These are phyloP conservation scores for Lactifluus volemus DNA, from an alignment of 768 basidiomycete species.

Conservation along the genomic window DNA sequence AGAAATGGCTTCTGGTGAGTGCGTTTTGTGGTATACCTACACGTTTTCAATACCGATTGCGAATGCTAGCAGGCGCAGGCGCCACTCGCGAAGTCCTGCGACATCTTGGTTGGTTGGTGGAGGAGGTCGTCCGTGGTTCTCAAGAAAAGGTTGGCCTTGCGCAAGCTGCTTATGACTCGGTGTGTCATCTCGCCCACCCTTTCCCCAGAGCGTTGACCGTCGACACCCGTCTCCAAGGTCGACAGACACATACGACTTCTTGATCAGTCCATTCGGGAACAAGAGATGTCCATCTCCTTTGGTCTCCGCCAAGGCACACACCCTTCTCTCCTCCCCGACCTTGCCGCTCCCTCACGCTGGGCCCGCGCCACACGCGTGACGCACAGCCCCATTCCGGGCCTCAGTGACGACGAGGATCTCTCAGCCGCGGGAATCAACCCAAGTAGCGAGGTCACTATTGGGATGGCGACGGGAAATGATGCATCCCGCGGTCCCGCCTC, in stretches of 20 bases:
- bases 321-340: constrained; percentile 52
- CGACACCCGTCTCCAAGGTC: constrained; percentile 36
- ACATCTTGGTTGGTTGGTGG: constrained; percentile 15
- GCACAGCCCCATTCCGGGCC: constrained; percentile 34
- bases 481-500: constrained; percentile 4
- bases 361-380: constrained; percentile 36
- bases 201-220: background rate
- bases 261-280: constrained; percentile 63
- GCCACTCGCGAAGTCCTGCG: constrained; percentile 7
- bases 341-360: constrained; percentile 45
- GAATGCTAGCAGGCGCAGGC: background rate
- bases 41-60: background rate
- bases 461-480: constrained; percentile 10
- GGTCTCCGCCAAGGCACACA: constrained; percentile 47
- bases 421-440: constrained; percentile 1
- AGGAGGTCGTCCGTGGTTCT: constrained; percentile 18
- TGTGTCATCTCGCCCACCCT: background rate
- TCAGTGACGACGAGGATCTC: constrained; percentile 18
- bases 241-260: constrained; percentile 72
- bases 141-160: constrained; percentile 20
- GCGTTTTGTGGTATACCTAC: background rate
- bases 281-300: constrained; percentile 46
- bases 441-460: constrained; percentile 9
- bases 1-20: background rate
- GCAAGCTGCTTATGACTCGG: constrained; percentile 19